Percentiles rank a stretch among this genome's conserved stretches.
Evolutionary conservation across 495 filamentous ascomycete genomes (phyloP).

Genomic region (Aspergillus affinis): DNA sequence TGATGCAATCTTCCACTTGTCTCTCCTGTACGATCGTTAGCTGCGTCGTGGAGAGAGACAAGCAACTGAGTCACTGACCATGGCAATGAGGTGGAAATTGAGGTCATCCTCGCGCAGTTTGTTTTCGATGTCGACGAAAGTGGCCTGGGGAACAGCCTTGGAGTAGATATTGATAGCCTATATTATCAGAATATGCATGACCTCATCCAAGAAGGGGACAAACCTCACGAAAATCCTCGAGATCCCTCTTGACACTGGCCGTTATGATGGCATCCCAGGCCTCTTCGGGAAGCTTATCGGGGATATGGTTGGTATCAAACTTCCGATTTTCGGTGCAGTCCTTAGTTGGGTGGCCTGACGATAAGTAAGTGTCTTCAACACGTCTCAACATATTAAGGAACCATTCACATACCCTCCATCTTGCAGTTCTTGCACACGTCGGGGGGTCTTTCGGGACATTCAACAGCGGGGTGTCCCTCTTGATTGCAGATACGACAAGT

Average conservation of each 20-base stretch:
- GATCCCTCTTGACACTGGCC: conserved; percentile 62
- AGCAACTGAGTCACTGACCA: conserved; percentile 36
- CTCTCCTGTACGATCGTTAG: conserved; percentile 44
- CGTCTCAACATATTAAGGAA: background rate
- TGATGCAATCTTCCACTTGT: conserved; percentile 58
- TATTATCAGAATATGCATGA: conserved; percentile 15
- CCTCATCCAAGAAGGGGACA: conserved; percentile 2
- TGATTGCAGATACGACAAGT: conserved; percentile 71
- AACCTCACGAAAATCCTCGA: conserved; percentile 73
- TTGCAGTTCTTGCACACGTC: conserved; percentile 74
- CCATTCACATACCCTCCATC: conserved; percentile 56
- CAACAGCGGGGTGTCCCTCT: conserved; percentile 67
- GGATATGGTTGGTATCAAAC: conserved; percentile 61
- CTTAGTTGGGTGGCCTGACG: conserved; percentile 61
- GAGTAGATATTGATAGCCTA: conserved; percentile 68
- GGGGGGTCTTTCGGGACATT: conserved; percentile 68
- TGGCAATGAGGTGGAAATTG: conserved; percentile 70
- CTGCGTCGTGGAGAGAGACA: conserved; percentile 2
- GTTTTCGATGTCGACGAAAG: conserved; percentile 69
- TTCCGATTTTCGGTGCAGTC: conserved; percentile 71
- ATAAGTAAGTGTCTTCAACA: background rate
- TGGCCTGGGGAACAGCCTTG: conserved; percentile 66
- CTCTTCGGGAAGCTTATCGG: conserved; percentile 57
- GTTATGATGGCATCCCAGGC: conserved; percentile 69
- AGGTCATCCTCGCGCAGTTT: conserved; percentile 66